Conservation (phyloP, 2,329 filamentous ascomycete species). For the Cytospora schulzeri region DNA sequence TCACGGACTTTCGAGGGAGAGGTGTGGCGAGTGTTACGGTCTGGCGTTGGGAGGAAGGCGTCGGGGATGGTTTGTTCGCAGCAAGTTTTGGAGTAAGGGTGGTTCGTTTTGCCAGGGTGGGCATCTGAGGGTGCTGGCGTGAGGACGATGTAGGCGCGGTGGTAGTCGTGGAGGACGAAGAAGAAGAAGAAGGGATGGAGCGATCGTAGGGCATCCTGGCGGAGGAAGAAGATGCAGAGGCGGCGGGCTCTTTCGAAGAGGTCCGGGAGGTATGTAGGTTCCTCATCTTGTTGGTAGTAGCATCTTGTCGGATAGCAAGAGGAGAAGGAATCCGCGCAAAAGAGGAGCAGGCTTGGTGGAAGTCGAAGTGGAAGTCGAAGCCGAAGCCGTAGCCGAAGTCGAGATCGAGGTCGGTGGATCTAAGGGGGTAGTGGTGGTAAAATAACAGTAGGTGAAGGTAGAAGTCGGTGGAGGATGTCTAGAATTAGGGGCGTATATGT, state of each 20-base stretch:
- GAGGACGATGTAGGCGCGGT: conserved; percentile 47
- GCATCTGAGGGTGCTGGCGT: conserved; percentile 62
- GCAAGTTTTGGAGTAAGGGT: conserved; percentile 58
- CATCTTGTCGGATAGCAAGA: conserved; percentile 25
- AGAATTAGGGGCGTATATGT: background rate
- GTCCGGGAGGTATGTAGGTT: conserved; percentile 27
- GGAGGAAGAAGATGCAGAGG: conserved; percentile 13
- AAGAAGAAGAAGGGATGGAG: conserved; percentile 46
- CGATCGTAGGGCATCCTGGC: conserved; percentile 27
- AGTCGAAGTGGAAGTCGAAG: background rate
- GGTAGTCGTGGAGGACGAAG: conserved; percentile 46
- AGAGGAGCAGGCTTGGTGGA: background rate
- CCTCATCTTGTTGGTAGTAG: conserved; percentile 35
- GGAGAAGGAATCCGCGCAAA: background rate
- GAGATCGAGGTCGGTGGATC: background rate
- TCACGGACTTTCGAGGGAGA: conserved; percentile 41
- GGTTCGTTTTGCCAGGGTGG: conserved; percentile 62
- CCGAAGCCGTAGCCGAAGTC: background rate
- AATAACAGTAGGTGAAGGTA: background rate
- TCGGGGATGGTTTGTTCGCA: conserved; percentile 13
- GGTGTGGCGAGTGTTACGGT: conserved; percentile 45
- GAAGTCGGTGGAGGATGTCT: background rate
- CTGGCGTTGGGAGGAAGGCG: conserved; percentile 31
- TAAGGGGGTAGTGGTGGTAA: background rate
- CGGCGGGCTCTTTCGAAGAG: conserved; percentile 23